A percentile compares a stretch with the other conserved stretches of the same genome.
Evolutionary conservation across 768 basidiomycete species (phyloP).

Genomic region (Mycena capillaripes): DNA sequence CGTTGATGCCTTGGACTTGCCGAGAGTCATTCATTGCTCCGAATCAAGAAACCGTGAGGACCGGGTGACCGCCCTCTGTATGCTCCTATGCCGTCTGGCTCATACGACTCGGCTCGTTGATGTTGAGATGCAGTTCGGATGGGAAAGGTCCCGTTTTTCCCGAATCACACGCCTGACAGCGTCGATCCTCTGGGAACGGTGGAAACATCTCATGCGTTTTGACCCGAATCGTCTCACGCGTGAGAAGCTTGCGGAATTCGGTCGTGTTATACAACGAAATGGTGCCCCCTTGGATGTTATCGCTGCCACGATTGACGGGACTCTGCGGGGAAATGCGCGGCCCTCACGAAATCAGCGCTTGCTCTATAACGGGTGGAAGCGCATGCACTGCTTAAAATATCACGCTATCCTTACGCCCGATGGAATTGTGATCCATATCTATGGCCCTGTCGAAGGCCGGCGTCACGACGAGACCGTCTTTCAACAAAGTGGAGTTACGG

Average conservation of each 20-base stretch:
- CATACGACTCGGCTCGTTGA: constrained; percentile 17
- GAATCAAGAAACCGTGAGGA: constrained; percentile 21
- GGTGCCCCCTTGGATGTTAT: constrained; percentile 28
- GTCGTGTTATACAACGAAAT: background rate
- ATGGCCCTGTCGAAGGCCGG: constrained; percentile 35
- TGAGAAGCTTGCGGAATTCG: constrained; percentile 21
- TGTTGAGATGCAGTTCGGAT: constrained; percentile 35
- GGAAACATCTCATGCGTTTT: constrained; percentile 34
- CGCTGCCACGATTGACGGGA: constrained; percentile 33
- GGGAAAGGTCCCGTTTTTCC: constrained; percentile 36
- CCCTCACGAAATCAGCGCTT: constrained; percentile 33
- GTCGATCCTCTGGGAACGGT: constrained; percentile 24
- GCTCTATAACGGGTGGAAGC: constrained; percentile 38
- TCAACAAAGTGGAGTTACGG: constrained; percentile 29
- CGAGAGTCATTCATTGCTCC: constrained; percentile 10
- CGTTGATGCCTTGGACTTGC: constrained; percentile 19
- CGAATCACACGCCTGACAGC: constrained; percentile 30
- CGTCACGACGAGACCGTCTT: constrained; percentile 37
- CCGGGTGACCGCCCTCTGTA: constrained; percentile 22
- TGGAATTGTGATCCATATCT: constrained; percentile 35
- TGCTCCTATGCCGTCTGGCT: constrained; percentile 30
- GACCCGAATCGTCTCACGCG: constrained; percentile 13
- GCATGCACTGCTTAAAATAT: constrained; percentile 32
- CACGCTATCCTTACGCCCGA: constrained; percentile 31
- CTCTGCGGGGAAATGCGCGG: constrained; percentile 17